Percentiles rank a stretch among this genome's conserved stretches.
phyloP scores from a whole-genome alignment of 1,139 yeast genomes.

The Spathaspora sp. region DNA sequence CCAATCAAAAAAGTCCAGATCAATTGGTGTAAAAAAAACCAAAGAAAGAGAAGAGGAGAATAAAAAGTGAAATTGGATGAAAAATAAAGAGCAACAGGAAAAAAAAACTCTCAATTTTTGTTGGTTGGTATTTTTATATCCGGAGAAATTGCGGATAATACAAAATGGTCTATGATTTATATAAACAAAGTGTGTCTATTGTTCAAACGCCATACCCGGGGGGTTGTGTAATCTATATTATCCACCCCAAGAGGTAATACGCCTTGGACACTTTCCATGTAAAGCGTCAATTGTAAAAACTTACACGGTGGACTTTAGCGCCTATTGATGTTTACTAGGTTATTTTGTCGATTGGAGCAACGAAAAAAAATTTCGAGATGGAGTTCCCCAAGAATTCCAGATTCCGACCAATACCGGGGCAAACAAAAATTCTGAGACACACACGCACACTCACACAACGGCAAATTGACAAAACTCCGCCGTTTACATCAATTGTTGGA shows the following conservation, averaged over 20 bases:
- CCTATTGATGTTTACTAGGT: not conserved
- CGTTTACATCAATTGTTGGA: not conserved
- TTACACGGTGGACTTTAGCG: not conserved
- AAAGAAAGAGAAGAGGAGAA: slow-evolving; percentile 1
- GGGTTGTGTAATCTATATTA: too few species aligned
- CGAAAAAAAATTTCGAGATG: not conserved
- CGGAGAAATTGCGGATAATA: not conserved
- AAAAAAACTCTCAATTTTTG: too few species aligned
- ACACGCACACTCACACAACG: too few species aligned
- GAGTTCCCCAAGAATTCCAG: not conserved
- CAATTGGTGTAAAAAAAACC: slow-evolving; percentile 5
- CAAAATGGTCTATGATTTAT: too few species aligned
- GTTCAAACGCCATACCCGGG: too few species aligned
- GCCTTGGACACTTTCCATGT: too few species aligned
- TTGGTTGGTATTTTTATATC: slow-evolving; percentile 3
- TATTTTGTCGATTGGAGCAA: not conserved
- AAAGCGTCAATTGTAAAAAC: too few species aligned
- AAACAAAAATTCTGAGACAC: not conserved
- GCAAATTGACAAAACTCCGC: not conserved
- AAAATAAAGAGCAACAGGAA: slow-evolving; percentile 3
- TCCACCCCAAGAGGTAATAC: too few species aligned
- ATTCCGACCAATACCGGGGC: not conserved
- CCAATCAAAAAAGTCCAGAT: slow-evolving; percentile 6
- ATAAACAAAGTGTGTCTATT: too few species aligned
- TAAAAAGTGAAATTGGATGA: slow-evolving; percentile 1